Conservation (phyloP, 2,329 filamentous ascomycete species). For the Colletotrichum spaethianum region DNA sequence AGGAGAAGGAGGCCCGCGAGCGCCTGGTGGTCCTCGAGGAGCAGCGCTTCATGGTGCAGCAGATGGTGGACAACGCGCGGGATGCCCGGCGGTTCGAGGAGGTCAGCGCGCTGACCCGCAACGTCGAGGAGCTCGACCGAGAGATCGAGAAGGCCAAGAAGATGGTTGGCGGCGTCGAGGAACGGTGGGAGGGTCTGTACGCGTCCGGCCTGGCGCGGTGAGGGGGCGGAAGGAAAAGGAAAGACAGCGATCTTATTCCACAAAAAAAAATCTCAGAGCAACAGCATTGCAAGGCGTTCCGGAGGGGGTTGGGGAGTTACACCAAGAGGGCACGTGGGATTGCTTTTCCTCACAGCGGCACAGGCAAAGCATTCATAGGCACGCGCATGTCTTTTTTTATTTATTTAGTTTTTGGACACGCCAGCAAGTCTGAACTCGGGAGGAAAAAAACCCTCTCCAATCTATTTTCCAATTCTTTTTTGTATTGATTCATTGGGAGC, state of each 20-base stretch:
- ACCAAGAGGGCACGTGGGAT: background rate
- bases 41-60: conserved; percentile 88
- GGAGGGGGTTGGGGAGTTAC: background rate
- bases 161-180: conserved; percentile 77
- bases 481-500: background rate
- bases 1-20: conserved; percentile 87
- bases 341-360: background rate
- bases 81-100: conserved; percentile 88
- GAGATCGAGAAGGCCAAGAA: conserved; percentile 80
- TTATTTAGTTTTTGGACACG: background rate
- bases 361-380: background rate
- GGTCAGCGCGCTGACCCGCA: conserved; percentile 82
- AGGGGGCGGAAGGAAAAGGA: background rate
- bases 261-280: conserved; percentile 13
- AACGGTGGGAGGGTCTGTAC: conserved; percentile 69
- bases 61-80: conserved; percentile 86
- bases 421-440: background rate
- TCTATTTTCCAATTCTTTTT: background rate
- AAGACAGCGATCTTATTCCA: background rate
- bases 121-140: conserved; percentile 83
- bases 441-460: background rate
- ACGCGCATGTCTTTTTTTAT: background rate
- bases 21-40: conserved; percentile 88
- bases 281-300: conserved; percentile 55
- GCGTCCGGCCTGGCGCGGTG: conserved; percentile 36